These are phyloP conservation scores for Geranium rotundifolium DNA, from an alignment of 345 rosid species.

Conservation along the genomic window DNA sequence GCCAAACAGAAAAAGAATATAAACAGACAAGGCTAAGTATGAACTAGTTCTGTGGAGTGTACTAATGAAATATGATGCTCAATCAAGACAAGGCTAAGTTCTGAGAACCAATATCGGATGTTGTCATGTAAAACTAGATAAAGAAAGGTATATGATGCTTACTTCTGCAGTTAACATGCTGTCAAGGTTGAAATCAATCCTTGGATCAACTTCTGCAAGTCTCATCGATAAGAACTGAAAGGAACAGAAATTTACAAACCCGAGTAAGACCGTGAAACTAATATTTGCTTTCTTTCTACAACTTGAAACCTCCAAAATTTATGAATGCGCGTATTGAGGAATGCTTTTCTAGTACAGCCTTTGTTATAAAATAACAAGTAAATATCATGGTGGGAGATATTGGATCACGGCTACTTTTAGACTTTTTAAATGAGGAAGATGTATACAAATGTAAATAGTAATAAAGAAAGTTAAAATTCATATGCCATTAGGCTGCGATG, in stretches of 20 bases:
- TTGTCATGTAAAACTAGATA: not conserved
- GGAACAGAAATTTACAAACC: conserved; percentile 15
- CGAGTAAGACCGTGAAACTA: not conserved
- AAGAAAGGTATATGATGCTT: conserved; percentile 17
- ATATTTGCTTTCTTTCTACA: too few species aligned
- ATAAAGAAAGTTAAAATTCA: not conserved
- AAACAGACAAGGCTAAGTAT: not conserved
- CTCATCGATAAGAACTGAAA: conserved; percentile 91
- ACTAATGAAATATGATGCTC: not conserved
- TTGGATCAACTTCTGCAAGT: conserved; percentile 80
- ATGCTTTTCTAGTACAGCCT: too few species aligned
- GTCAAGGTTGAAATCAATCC: conserved; percentile 71
- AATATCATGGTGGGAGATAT: not conserved
- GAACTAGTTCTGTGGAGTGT: too few species aligned
- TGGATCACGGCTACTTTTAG: not conserved
- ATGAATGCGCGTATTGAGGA: too few species aligned
- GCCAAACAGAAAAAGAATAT: too few species aligned
- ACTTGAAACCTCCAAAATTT: too few species aligned
- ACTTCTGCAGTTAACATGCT: conserved; percentile 66
- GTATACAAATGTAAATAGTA: too few species aligned
- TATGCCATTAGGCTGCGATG: not conserved
- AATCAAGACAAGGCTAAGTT: not conserved
- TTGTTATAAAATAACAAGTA: not conserved
- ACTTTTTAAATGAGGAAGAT: not conserved
- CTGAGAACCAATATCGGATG: not conserved